phyloP scores from a whole-genome alignment of 805 yeast genomes.

The Saturnispora bothae region DNA sequence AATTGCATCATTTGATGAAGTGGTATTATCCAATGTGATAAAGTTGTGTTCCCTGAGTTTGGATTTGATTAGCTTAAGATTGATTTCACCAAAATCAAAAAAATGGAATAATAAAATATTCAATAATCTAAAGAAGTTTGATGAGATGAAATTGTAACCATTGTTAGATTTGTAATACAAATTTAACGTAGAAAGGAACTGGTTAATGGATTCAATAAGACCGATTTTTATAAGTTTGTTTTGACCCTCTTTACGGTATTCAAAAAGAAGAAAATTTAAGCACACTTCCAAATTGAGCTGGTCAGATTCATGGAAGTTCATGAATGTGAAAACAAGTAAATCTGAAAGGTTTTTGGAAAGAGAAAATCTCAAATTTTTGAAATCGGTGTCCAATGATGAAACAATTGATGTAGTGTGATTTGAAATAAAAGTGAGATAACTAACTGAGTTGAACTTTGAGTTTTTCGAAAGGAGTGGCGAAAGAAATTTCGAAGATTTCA shows the following conservation, averaged over 20 bases:
- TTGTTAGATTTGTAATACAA: constrained; percentile 19
- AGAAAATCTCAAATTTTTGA: constrained; percentile 22
- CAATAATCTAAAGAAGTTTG: constrained; percentile 21
- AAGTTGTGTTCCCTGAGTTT: constrained; percentile 15
- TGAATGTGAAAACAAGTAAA: constrained; percentile 23
- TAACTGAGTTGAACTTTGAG: constrained; percentile 12
- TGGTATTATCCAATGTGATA: constrained; percentile 6
- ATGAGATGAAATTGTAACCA: constrained; percentile 24
- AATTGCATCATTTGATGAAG: constrained; percentile 15
- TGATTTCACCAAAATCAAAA: constrained; percentile 15
- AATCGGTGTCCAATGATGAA: constrained; percentile 20
- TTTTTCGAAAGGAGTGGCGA: constrained; percentile 19
- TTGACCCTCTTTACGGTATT: constrained; percentile 14
- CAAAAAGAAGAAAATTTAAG: constrained; percentile 14
- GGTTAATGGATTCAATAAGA: constrained; percentile 24
- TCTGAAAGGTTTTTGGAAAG: constrained; percentile 25
- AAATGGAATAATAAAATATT: constrained; percentile 17
- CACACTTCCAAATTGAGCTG: constrained; percentile 19
- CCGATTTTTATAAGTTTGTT: constrained; percentile 15
- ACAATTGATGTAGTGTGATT: constrained; percentile 15
- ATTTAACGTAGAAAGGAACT: constrained; percentile 24
- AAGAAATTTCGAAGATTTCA: constrained; percentile 25
- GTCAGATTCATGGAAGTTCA: constrained; percentile 22
- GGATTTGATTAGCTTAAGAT: constrained; percentile 10
- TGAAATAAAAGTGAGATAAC: constrained; percentile 18